phyloP scores from a whole-genome alignment of 2,329 filamentous ascomycete species.

The Claviceps pazoutovae region DNA sequence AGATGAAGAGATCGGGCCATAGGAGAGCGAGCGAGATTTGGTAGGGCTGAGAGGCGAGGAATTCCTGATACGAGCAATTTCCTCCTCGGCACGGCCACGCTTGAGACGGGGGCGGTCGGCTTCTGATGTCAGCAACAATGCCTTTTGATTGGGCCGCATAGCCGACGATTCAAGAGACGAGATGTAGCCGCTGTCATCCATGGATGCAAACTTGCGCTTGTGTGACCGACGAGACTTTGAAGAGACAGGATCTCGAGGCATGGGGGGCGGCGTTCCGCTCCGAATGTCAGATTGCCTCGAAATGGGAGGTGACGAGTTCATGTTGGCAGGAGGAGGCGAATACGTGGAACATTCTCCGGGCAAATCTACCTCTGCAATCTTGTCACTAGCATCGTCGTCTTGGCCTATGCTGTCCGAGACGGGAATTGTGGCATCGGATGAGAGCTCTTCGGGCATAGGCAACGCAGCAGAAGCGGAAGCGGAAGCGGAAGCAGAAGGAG shows the following conservation, averaged over 20 bases:
- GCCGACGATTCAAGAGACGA: slow-evolving; percentile 90
- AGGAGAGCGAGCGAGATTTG: slow-evolving; percentile 44
- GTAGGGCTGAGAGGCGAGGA: slow-evolving; percentile 89
- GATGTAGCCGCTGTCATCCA: slow-evolving; percentile 92
- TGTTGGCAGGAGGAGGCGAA: slow-evolving; percentile 54
- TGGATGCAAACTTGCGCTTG: slow-evolving; percentile 63
- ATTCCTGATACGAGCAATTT: slow-evolving; percentile 82
- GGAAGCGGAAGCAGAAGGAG: slow-evolving; percentile 22
- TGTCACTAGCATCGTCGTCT: slow-evolving; percentile 39
- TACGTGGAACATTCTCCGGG: slow-evolving; percentile 40
- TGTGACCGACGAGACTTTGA: slow-evolving; percentile 49
- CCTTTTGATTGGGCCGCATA: slow-evolving; percentile 53
- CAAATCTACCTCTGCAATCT: slow-evolving; percentile 24
- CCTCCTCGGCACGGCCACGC: slow-evolving; percentile 83
- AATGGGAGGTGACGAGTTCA: slow-evolving; percentile 86
- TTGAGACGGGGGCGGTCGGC: slow-evolving; percentile 68
- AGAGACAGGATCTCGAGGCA: slow-evolving; percentile 43
- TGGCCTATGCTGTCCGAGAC: slow-evolving; percentile 50
- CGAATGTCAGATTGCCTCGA: slow-evolving; percentile 42
- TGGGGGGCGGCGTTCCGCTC: slow-evolving; percentile 64
- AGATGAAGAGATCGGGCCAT: slow-evolving; percentile 49
- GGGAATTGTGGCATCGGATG: slow-evolving; percentile 65
- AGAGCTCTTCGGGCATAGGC: slow-evolving; percentile 42
- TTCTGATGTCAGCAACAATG: slow-evolving; percentile 60
- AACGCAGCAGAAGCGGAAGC: slow-evolving; percentile 20